Base-by-base conservation (phyloP, 1,284 basidiomycete genomes). In the Porogramme epimiltina region DNA sequence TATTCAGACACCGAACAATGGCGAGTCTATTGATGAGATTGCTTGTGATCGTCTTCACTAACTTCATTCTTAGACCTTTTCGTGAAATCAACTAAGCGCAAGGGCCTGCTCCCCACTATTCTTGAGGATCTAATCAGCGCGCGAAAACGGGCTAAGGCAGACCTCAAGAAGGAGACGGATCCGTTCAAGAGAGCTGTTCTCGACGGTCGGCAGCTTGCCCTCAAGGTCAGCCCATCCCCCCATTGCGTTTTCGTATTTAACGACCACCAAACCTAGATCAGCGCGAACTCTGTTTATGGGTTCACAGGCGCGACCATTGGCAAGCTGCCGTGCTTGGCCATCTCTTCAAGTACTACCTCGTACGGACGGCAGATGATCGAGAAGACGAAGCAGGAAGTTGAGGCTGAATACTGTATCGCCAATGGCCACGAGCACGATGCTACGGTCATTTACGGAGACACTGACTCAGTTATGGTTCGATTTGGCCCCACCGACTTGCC, bases 291-390 rank as follows among this genome's bases (percentile, higher is more conserved):
- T 1, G 95, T 98, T 18, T 98, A 98, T 62, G 95, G 95, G 25
- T 98, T 98, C 68, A 97, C 95, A 3, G 95, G 95, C 44, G 95
- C 95, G 1, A 98, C 95, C 0, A 81, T 97, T 57, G 95, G 95
- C 42, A 97, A 97, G 70, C 75, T 98, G 11, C 93, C 95, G 1
- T 98, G 95, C 75, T 75, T 98, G 37, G 75, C 92, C 2, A 98
- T 98, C 59, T 97, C 95, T 15, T 96, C 95, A 1, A 95, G 92
- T 70, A 82, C 85, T 34, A 98, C 95, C 0, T 83, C 95, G 0
- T 98, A 95, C 70, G 95, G 95, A 61, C 91, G 95, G 49, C 89
- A 96, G 68, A 98, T 98, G 95, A 98, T 98, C 57, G 94, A 98
- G 69, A 86, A 85, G 66, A 98, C 95, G 2, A 98, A 95, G 68